Evolutionary conservation across 306 rosid genomes (phyloP), one percentile per base, ranked within the genome.

Genomic region (Corylus avellana): DNA sequence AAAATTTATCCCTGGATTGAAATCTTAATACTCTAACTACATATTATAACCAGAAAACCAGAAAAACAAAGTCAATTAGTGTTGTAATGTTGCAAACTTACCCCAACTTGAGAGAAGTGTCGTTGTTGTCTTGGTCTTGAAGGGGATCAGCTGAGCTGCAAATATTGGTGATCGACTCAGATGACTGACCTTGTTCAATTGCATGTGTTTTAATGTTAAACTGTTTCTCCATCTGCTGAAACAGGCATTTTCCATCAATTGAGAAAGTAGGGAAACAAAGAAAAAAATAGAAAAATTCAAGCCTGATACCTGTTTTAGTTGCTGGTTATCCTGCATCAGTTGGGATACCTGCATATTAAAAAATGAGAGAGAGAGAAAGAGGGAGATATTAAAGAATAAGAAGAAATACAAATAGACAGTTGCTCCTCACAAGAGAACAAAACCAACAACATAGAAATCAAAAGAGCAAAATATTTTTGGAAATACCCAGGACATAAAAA

Each of bases 31-130:
- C 6, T 48, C 51, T 11, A 48, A 9, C 3, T 9, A 48, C 51
- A 8, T 48, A 1, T 0, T 48, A 11, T 48, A 48, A 11, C 12
- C 2, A 48, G 51, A 48, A 48, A 48, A 69, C 10, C n/a, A 42
- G 18, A 63, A 14, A 35, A 16, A 16, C 14, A 35, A 37, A 64
- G 5, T 32, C 0, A 22, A 22, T 22, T 35, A 49, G 8, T 7
- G 25, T 22, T 71, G 57, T 32, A 47, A 12, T 71, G 13, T 20
- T 25, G 12, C 42, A 37, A 69, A 78, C 76, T 81, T 53, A 86
- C 90, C 92, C 90, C 81, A 89, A 42, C 78, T 44, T 84, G 66
- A 86, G 90, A 89, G 87, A 80, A 57, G 84, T 83, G 7, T 84
- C 82, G 32, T 79, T 37, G 75, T 70, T 80, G n/a, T 54, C 72